Evolutionary conservation across 768 basidiomycete species (phyloP), one percentile per base, ranked within the genome.

Genomic region (Trametes cingulata): DNA sequence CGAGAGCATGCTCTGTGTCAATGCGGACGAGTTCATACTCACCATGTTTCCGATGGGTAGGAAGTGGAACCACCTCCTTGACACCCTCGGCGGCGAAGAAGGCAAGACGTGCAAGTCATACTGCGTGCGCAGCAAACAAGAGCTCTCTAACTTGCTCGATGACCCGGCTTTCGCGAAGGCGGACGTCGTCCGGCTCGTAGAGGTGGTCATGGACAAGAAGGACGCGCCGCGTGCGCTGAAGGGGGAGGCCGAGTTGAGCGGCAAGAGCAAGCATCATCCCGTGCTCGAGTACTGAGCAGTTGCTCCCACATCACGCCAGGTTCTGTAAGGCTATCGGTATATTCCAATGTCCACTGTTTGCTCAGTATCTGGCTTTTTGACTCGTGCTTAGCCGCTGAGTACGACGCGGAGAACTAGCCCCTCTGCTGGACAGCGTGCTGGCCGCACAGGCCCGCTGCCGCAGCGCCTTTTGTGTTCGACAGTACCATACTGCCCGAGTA

Each of bases 131-230:
- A 88, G 80, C 52, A 91, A 88, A 68, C 57, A 70, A 7, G 91
- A 91, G 71, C 77, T 97, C 10, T 80, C 84, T 29, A 72, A 72
- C 2, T 79, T 98, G 14, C 80, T 98, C 58, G 78, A 84, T 4
- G 79, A 90, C 68, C 57, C 74, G 2, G 69, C 75, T 6, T 95
- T 97, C 68, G 81, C 78, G 2, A 76, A 67, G 22, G 85, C 88
- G 2, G 78, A 85, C 53, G 83, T 82, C 73, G 85, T 91, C 51
- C 90, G 91, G 68, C 75, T 94, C 36, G 87, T 94, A 14, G 93
- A 95, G 73, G 82, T 95, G 8, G 73, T 86, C 59, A 91, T 95
- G 89, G 81, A 77, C 24, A 80, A 78, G 62, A 73, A 80, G 24
- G 93, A 95, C 70, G 89, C 90, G 0, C 93, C 93, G 4, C 73